Conservation (phyloP, 2,329 filamentous ascomycete genomes). For the Tolypocladium ophioglossoides region DNA sequence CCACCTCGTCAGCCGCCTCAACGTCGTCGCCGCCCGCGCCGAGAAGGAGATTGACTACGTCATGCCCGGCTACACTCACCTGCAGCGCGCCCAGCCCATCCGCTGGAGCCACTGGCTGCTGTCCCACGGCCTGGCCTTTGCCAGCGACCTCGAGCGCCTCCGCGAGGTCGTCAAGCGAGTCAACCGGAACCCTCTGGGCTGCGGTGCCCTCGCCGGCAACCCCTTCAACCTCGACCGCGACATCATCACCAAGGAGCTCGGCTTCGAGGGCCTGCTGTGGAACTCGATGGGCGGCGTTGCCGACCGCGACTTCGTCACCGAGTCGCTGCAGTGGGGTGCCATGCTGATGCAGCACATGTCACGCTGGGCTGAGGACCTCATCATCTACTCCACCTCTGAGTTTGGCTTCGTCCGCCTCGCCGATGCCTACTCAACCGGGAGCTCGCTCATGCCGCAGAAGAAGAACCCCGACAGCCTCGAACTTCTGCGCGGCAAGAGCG, state of each 20-base stretch:
- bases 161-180: constrained; percentile 64
- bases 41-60: constrained; percentile 65
- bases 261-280: constrained; percentile 63
- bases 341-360: constrained; percentile 73
- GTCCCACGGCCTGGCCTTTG: constrained; percentile 62
- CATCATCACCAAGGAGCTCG: constrained; percentile 44
- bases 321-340: constrained; percentile 70
- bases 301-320: constrained; percentile 73
- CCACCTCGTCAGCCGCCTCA: constrained; percentile 58
- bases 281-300: constrained; percentile 70
- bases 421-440: constrained; percentile 72
- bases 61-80: constrained; percentile 84
- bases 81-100: constrained; percentile 73
- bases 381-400: constrained; percentile 68
- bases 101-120: constrained; percentile 77
- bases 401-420: constrained; percentile 68
- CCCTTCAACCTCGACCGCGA: constrained; percentile 56
- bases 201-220: constrained; percentile 71
- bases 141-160: constrained; percentile 65
- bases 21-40: constrained; percentile 57
- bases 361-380: constrained; percentile 76
- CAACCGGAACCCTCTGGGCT: constrained; percentile 61
- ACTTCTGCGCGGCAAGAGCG: constrained; percentile 64
- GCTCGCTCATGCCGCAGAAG: constrained; percentile 62
- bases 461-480: constrained; percentile 61